These are phyloP conservation scores for Amanita pseudoporphyria DNA, from an alignment of 768 basidiomycete species.

Conservation along the genomic window DNA sequence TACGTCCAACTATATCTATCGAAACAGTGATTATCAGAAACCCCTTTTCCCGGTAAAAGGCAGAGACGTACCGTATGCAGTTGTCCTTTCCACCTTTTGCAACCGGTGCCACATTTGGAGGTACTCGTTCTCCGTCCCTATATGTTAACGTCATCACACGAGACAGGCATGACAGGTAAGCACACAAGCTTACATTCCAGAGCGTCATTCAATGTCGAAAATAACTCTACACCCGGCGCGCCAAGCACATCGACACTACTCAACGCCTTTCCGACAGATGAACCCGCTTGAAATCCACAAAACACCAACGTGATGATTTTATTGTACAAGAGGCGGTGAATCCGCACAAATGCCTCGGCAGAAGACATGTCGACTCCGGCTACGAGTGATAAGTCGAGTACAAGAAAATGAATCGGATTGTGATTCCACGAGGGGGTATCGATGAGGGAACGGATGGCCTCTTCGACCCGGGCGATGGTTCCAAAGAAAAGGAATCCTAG, in stretches of 20 bases:
- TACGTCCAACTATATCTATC: conserved; percentile 33
- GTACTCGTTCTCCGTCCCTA: conserved; percentile 93
- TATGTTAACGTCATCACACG: too few species aligned
- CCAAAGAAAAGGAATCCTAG: conserved; percentile 86
- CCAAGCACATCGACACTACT: conserved; percentile 71
- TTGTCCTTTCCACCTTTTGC: conserved; percentile 45
- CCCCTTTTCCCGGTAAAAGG: background rate
- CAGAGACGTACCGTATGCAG: conserved; percentile 30
- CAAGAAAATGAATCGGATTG: conserved; percentile 80
- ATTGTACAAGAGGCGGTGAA: conserved; percentile 70
- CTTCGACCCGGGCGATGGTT: conserved; percentile 86
- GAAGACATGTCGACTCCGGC: conserved; percentile 91
- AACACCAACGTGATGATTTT: conserved; percentile 81
- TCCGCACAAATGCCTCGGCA: conserved; percentile 88
- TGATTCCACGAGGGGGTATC: conserved; percentile 60
- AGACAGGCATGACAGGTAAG: too few species aligned
- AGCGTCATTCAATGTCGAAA: conserved; percentile 77
- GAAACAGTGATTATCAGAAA: conserved; percentile 31
- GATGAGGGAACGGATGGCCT: conserved; percentile 69
- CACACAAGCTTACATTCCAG: conserved; percentile 92
- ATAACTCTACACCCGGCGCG: conserved; percentile 72
- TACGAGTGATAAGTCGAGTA: conserved; percentile 80
- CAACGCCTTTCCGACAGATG: conserved; percentile 60
- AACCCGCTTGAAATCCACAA: conserved; percentile 66
- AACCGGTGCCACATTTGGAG: conserved; percentile 69